A percentile compares a stretch with the other conserved stretches of the same genome.
phyloP scores from a whole-genome alignment of 768 basidiomycete genomes.

The Macrocybe gigantea region DNA sequence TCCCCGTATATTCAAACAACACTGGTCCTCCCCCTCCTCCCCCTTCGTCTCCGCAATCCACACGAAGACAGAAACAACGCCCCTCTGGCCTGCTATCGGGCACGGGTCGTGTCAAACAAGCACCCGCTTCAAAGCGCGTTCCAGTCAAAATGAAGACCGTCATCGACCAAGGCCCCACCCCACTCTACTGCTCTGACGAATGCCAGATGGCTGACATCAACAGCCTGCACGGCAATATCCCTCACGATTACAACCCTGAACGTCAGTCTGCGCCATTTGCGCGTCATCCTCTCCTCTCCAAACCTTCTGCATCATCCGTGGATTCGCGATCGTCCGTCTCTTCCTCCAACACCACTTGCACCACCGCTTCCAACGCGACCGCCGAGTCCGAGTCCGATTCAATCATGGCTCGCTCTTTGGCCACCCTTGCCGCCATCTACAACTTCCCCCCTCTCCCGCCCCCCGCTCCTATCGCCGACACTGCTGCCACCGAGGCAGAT shows the following conservation, averaged over 20 bases:
- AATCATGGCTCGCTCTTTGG: constrained; percentile 16
- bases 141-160: constrained; percentile 52
- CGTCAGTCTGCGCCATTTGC: constrained; percentile 27
- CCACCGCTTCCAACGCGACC: constrained; percentile 16
- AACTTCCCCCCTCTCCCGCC: constrained; percentile 52
- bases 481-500: constrained; percentile 12
- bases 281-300: constrained; percentile 28
- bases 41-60: constrained; percentile 31
- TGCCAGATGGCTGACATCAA: constrained; percentile 60
- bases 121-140: constrained; percentile 43
- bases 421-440: constrained; percentile 27
- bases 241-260: constrained; percentile 43
- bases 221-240: constrained; percentile 30
- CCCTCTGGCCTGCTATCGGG: constrained; percentile 54
- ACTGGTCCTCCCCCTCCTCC: constrained; percentile 25
- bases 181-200: constrained; percentile 80
- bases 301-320: constrained; percentile 35
- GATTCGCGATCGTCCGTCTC: constrained; percentile 22
- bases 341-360: not conserved
- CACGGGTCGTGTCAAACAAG: constrained; percentile 57
- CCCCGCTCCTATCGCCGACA: constrained; percentile 35
- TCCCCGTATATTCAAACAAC: constrained; percentile 31
- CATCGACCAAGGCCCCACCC: constrained; percentile 77
- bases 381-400: constrained; percentile 17
- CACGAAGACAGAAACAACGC: not conserved